phyloP scores from a whole-genome alignment of 768 basidiomycete genomes.

The Rhizopogon roseolus region DNA sequence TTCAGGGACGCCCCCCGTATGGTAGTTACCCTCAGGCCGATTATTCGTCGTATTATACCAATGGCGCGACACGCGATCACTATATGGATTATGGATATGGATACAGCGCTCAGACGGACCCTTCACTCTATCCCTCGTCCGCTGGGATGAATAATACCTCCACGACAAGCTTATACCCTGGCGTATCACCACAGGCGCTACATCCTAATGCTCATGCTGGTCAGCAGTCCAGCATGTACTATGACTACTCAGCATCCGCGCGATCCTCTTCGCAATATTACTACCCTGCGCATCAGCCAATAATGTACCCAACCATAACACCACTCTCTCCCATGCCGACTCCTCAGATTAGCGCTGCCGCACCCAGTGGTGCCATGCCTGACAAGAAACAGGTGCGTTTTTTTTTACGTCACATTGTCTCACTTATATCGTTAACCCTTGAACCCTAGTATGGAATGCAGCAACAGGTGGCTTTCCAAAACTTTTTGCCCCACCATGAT shows the following conservation, averaged over 20 bases:
- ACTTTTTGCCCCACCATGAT: conserved; percentile 38
- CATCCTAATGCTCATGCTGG: conserved; percentile 38
- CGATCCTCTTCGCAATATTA: conserved; percentile 57
- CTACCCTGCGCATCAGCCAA: conserved; percentile 51
- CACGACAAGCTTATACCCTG: conserved; percentile 45
- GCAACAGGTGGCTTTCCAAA: conserved; percentile 40
- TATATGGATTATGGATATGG: conserved; percentile 55
- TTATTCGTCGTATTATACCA: conserved; percentile 56
- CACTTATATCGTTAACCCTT: conserved; percentile 8
- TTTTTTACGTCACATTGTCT: conserved; percentile 4
- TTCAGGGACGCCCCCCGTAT: conserved; percentile 44
- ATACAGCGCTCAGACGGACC: conserved; percentile 47
- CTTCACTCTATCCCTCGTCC: conserved; percentile 44
- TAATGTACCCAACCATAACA: conserved; percentile 52
- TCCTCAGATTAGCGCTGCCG: conserved; percentile 39
- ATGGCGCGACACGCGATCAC: conserved; percentile 42
- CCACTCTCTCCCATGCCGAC: conserved; percentile 51
- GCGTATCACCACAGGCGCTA: conserved; percentile 35
- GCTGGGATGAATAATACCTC: conserved; percentile 40
- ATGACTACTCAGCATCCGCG: conserved; percentile 47
- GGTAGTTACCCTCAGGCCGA: conserved; percentile 50
- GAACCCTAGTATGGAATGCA: conserved; percentile 37
- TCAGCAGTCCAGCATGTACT: conserved; percentile 53
- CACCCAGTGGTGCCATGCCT: conserved; percentile 31
- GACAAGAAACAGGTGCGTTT: conserved; percentile 59